Conservation (phyloP, 192 early-diverging fungal species). For the Phycomyces nitens region DNA sequence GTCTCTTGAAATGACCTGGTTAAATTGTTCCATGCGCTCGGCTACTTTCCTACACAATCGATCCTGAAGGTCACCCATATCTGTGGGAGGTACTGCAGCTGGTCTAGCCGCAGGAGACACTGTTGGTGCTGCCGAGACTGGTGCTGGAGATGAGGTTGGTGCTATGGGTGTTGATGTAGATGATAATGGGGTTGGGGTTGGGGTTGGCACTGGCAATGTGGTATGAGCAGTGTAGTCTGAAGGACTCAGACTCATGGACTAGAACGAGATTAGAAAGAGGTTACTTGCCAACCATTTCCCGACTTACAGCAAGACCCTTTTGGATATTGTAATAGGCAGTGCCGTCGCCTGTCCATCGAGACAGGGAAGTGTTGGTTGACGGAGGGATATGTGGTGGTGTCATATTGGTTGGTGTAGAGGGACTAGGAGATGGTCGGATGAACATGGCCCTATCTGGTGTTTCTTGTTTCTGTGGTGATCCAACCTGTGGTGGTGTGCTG, state of each 20-base stretch:
- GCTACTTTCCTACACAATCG: conserved; percentile 61
- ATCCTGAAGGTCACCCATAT: conserved; percentile 41
- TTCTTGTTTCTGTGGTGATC: conserved; percentile 31
- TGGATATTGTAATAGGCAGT: conserved; percentile 12
- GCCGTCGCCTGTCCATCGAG: conserved; percentile 3
- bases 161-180: conserved; percentile 31
- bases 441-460: conserved; percentile 11
- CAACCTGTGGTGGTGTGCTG: conserved; percentile 25
- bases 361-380: not conserved
- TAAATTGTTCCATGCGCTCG: conserved; percentile 50
- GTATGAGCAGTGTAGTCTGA: too few relatives aligned
- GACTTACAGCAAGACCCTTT: conserved; percentile 16
- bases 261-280: not conserved
- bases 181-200: conserved; percentile 1
- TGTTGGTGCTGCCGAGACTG: not conserved
- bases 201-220: not conserved
- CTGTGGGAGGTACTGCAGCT: not conserved
- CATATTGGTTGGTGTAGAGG: not conserved
- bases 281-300: not conserved
- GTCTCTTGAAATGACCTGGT: conserved; percentile 53
- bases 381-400: not conserved
- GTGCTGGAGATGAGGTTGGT: conserved; percentile 1
- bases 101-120: not conserved
- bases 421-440: not conserved
- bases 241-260: conserved; percentile 4